Evolutionary conservation across 2,329 filamentous ascomycete genomes (phyloP), one percentile per base, ranked within the genome.

Genomic region (Colletotrichum sp.): DNA sequence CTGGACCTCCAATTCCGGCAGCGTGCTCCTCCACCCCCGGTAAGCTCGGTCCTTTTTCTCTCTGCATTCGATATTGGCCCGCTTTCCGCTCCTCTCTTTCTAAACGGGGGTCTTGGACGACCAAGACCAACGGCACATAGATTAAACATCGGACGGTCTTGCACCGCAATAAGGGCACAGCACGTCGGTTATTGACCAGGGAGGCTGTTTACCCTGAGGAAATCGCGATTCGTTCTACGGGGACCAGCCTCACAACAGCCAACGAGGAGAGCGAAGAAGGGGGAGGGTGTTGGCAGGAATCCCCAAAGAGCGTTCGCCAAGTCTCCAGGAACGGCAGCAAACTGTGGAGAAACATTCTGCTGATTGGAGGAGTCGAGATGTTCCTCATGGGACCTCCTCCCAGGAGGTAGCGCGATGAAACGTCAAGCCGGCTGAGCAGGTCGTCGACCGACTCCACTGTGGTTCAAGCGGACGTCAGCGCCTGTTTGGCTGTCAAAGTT

Each of bases 351-450:
- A 61, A 73, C 39, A 30, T 27, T 8, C 16, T 39, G 64, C 22
- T 72, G 70, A 75, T 75, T 75, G 70, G 70, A 68, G 63, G 64
- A 64, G 32, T 64, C 73, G 32, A n/a, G 27, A 52, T 52, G 30
- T 59, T 73, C 64, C 44, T 75, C 57, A 48, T 48, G 39, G 39
- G 19, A 4, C 3, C 39, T 48, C 64, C 64, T 48, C 64, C 69
- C 61, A 22, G 32, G 63, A 48, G 65, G 55, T 59, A 59, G 70
- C 64, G 70, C 70, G 73, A 73, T 75, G 73, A 75, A 75, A 75
- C 73, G 73, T 68, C 70, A 44, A 68, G 25, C 36, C 39, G 27
- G 39, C 55, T n/a, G 27, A 9, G 39, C 52, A 52, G 9, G 48
- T 61, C 28, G 39, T n/a, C 59, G 16, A 61, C 59, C 16, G 28